These are phyloP conservation scores for Schizochytrium sp. DNA, from an alignment of 108 stramenopile genomes.

Conservation along the genomic window DNA sequence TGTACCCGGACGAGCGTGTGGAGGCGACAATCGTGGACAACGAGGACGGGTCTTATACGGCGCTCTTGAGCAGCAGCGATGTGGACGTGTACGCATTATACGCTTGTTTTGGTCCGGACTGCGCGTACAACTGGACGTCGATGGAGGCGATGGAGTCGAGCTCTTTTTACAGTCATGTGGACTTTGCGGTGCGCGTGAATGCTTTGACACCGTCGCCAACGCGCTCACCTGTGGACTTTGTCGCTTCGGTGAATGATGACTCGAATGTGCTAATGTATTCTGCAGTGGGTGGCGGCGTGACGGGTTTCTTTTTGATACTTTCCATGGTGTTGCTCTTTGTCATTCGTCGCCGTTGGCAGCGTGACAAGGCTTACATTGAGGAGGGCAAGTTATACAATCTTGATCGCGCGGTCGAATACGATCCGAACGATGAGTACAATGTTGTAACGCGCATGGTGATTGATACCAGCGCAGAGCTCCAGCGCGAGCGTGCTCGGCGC, in stretches of 20 bases:
- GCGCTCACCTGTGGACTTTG: neutral
- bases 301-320: neutral
- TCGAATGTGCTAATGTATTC: neutral
- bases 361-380: neutral
- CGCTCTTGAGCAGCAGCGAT: neutral
- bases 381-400: neutral
- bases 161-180: neutral
- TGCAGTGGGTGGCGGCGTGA: neutral
- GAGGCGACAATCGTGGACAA: neutral
- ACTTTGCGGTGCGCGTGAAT: neutral
- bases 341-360: neutral
- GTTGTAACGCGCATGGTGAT: neutral
- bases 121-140: neutral
- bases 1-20: neutral
- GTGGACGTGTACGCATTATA: neutral
- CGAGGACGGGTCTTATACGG: neutral
- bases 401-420: neutral
- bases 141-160: neutral
- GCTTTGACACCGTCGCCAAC: neutral
- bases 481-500: neutral
- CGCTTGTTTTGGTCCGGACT: slow-evolving; percentile 4
- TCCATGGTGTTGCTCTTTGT: neutral
- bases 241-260: neutral
- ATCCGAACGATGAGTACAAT: neutral
- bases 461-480: neutral